phyloP scores from a whole-genome alignment of 495 filamentous ascomycete species.

The Penicillium ochrochloron region DNA sequence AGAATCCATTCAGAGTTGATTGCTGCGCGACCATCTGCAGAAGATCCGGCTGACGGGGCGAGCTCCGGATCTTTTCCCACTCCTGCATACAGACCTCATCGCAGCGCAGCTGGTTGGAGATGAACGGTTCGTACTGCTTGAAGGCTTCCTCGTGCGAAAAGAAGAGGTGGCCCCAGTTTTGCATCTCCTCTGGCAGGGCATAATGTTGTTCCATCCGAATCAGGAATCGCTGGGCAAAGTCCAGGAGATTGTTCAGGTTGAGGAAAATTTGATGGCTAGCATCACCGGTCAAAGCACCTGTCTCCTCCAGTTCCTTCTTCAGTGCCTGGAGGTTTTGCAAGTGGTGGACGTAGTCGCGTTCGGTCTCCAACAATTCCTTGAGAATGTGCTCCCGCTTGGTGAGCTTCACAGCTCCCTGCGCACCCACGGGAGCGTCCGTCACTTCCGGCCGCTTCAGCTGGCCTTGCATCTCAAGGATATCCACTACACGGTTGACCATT shows the following conservation, averaged over 20 bases:
- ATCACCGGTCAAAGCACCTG: slow-evolving; percentile 86
- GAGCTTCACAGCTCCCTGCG: slow-evolving; percentile 54
- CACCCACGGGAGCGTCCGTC: slow-evolving; percentile 48
- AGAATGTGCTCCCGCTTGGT: slow-evolving; percentile 88
- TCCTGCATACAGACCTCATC: slow-evolving; percentile 53
- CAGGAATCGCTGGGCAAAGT: slow-evolving; percentile 92
- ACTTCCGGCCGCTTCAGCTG: slow-evolving; percentile 62
- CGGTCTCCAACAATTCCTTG: slow-evolving; percentile 87
- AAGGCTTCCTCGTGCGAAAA: slow-evolving; percentile 79
- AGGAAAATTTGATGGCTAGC: slow-evolving; percentile 93
- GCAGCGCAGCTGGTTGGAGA: slow-evolving; percentile 79
- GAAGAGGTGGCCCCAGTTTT: slow-evolving; percentile 93
- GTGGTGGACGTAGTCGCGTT: slow-evolving; percentile 98
- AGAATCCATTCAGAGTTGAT: slow-evolving; percentile 76
- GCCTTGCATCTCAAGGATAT: slow-evolving; percentile 76
- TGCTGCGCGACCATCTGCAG: slow-evolving; percentile 66
- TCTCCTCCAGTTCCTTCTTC: slow-evolving; percentile 87
- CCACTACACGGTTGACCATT: slow-evolving; percentile 86
- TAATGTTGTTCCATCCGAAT: slow-evolving; percentile 97
- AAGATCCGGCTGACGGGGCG: slow-evolving; percentile 59
- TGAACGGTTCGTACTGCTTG: slow-evolving; percentile 92
- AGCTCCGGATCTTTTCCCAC: slow-evolving; percentile 59
- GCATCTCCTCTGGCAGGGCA: slow-evolving; percentile 70
- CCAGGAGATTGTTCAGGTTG: slow-evolving; percentile 90
- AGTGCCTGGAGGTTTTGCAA: slow-evolving; percentile 91